A percentile compares a stretch with the other conserved stretches of the same genome.
Conservation (phyloP, 176 grass and related monocot species). For the barley (Hordeum vulgare) region MorexV3_pseudomolecules_assembly NC_058523.1:495390275-495390774, state of each 20-base stretch:
- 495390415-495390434: slow-evolving; percentile 38
- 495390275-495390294: slow-evolving; percentile 37
- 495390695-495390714: background rate
- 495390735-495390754: background rate
- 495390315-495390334: background rate
- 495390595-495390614: background rate
- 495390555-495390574: background rate
- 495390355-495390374: background rate
- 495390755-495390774: slow-evolving; percentile 3
- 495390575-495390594: background rate
- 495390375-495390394: slow-evolving; percentile 1
- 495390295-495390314: slow-evolving; percentile 27
- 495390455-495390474: slow-evolving; percentile 66
- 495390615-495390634: background rate
- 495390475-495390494: slow-evolving; percentile 27
- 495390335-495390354: background rate
- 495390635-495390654: background rate
- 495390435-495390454: slow-evolving; percentile 67
- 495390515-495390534: background rate
- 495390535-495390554: background rate
- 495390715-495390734: background rate
- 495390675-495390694: slow-evolving; percentile 8
- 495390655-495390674: background rate
- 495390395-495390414: background rate
- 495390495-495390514: background rate